Percentiles rank a stretch among this genome's conserved stretches.
phyloP scores from a whole-genome alignment of 1,284 basidiomycete genomes.

The Papiliotrema fonsecae region DNA sequence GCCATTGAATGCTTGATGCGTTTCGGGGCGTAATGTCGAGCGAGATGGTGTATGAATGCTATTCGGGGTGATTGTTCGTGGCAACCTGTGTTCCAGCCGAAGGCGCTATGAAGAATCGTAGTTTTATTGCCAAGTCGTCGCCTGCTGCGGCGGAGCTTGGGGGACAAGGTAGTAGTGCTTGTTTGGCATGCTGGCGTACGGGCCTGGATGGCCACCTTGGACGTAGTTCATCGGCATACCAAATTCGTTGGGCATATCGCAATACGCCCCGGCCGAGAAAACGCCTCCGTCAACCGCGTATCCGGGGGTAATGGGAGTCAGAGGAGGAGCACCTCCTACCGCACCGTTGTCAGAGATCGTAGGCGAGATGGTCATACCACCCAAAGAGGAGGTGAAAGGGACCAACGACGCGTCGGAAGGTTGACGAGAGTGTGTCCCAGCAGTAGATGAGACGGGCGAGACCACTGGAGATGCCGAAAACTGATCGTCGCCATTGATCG shows the following conservation, averaged over 20 bases:
- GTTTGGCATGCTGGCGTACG: conserved; percentile 28
- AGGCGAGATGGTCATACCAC: conserved; percentile 37
- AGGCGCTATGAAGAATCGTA: no score
- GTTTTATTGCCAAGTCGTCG: neutral
- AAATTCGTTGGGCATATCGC: conserved; percentile 10
- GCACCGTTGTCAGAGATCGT: conserved; percentile 23
- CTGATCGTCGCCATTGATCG: conserved; percentile 16
- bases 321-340: conserved; percentile 16
- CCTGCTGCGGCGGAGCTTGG: neutral
- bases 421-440: conserved; percentile 19
- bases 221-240: conserved; percentile 1
- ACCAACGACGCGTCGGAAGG: conserved; percentile 21
- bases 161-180: conserved; percentile 16
- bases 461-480: conserved; percentile 16
- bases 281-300: conserved; percentile 2
- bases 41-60: no score
- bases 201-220: conserved; percentile 3
- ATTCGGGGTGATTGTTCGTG: no score
- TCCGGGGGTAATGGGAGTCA: conserved; percentile 18
- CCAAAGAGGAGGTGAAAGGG: conserved; percentile 27
- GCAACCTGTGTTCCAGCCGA: no score
- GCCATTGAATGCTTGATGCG: no score
- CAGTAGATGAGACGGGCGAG: conserved; percentile 10
- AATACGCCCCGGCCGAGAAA: conserved; percentile 21
- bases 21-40: no score